Base-by-base conservation (phyloP, 768 basidiomycete genomes). In the Russula sp. region DNA sequence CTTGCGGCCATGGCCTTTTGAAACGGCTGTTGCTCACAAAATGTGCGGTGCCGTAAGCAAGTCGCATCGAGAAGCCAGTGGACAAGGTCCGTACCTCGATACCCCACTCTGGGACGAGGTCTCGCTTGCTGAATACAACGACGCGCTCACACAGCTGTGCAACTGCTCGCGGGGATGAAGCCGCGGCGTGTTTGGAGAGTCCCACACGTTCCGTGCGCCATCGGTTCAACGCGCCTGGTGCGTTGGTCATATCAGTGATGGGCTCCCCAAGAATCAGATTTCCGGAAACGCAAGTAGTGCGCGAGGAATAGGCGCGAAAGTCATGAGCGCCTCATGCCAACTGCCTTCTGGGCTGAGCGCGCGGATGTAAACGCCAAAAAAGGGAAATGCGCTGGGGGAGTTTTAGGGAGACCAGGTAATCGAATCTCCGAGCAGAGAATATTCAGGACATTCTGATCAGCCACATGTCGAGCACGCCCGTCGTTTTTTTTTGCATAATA, bases 71-170 rank as follows among this genome's bases (percentile, higher is more conserved):
- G 18, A 10, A 13, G 53, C 58, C 53, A 47, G 7, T 35, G 50
- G 54, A 64, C 29, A 7, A 7, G 22, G 13, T 48, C 69, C 80
- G 66, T 69, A 95, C 96, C 81, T 90, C 82, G 68, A 94, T 81
- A 39, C 93, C 94, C 85, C 90, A 90, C 68, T 82, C 78, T 45
- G 94, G 85, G 9, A 95, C 93, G 56, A 98, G 78, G 75, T 98
- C 97, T 45, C 88, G 82, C 76, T 98, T 98, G 69, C 92, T 96
- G 65, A 98, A 80, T 11, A 98, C 90, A 47, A 99, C 83, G 38
- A 98, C 81, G 59, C 89, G 87, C 73, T 95, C 90, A 69, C 90
- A 90, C 54, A 83, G 72, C 25, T 63, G 63, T 8, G 69, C 68
- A 29, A 49, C 39, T 6, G 66, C 54, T 20, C 36, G 59, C 36